Evolutionary conservation across 768 basidiomycete species (phyloP), one percentile per base, ranked within the genome.

Genomic region (Sporobolomyces phaffii): DNA sequence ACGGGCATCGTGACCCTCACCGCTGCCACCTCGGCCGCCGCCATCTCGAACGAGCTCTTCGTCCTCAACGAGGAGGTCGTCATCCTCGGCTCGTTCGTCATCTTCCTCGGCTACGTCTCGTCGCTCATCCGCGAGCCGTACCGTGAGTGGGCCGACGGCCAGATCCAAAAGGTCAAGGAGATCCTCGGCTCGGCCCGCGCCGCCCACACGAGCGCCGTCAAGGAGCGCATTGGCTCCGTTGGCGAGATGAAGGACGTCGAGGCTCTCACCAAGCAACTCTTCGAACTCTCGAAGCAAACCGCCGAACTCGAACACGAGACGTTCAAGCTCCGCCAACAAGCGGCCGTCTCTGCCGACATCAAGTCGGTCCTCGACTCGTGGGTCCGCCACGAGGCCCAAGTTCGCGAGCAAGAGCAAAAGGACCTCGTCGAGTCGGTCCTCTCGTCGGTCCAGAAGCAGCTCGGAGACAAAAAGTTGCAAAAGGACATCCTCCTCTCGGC

Each of bases 1-100:
- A 93, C 92, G 49, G 91, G 92, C 69, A 85, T 89, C 58, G 88
- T 91, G 75, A 82, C 97, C 75, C 85, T 97, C 63, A 79, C 78
- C 69, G 77, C 77, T 57, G 79, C 76, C 61, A 56, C 78, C 59
- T 74, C 78, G 47, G 79, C 79, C 48, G 77, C 78, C 38, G 79
- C 78, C 61, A 78, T 80, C 75, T 78, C 77, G 20, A 74, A 77
- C 69, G 79, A 99, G 80, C 85, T 98, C 56, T 97, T 97, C 76
- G 94, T 99, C 66, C 85, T 94, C 76, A 96, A 96, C 78, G 93
- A 97, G 79, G 96, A 98, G 82, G 86, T 89, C 28, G 87, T 97
- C 71, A 83, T 98, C 50, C 85, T 90, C 40, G 82, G 87, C 43
- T 92, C 90, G 28, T 67, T 68, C 43, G 71, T 68, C 69, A 64